These are phyloP conservation scores for Leccinum subfulvum DNA, from an alignment of 1,284 basidiomycete species.

Conservation along the genomic window DNA sequence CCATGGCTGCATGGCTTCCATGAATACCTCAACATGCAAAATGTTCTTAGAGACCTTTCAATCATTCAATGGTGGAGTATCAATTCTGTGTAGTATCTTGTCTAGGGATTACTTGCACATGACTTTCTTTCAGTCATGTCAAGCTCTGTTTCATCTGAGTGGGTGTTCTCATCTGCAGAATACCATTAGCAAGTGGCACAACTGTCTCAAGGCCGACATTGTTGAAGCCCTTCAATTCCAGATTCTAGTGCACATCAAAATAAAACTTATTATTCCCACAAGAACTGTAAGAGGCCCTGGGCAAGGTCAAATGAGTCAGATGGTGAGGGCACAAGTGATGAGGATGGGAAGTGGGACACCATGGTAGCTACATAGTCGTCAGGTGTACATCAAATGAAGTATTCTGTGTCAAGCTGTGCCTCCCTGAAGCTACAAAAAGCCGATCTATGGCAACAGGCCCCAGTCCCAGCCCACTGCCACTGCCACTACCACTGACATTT, in stretches of 20 bases:
- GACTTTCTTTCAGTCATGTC: background rate
- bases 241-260: background rate
- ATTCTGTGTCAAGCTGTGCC: no score
- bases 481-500: no score
- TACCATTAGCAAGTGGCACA: background rate
- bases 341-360: background rate
- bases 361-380: background rate
- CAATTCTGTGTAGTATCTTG: background rate
- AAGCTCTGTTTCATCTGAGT: background rate
- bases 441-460: no score
- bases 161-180: background rate
- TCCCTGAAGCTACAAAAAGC: no score
- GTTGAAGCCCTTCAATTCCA: background rate
- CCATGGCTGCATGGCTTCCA: background rate
- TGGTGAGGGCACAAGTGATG: background rate
- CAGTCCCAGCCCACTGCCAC: no score
- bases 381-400: no score
- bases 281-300: background rate
- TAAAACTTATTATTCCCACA: background rate
- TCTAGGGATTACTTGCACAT: background rate
- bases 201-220: background rate
- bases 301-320: background rate
- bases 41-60: background rate
- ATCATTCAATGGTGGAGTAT: background rate
- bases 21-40: constrained; percentile 1